Percentiles rank a stretch among this genome's conserved stretches.
Conservation (phyloP, 1,139 yeast species). For the Kodamaea plutei region DNA sequence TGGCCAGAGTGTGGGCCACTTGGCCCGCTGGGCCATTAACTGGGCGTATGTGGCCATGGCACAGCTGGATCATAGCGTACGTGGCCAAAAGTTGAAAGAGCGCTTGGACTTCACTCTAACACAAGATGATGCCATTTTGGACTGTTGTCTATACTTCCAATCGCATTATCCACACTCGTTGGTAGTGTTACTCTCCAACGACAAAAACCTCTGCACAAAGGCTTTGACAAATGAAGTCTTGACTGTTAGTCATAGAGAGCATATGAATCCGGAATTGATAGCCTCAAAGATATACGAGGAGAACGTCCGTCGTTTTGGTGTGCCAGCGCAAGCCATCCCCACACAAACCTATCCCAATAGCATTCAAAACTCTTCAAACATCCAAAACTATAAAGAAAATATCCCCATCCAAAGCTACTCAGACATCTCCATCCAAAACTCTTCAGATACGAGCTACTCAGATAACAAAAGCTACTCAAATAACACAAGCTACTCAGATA, state of each 20-base stretch:
- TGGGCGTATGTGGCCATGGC: slow-evolving; percentile 74
- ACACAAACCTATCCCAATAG: no score
- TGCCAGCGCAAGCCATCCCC: neutral
- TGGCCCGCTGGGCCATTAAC: slow-evolving; percentile 72
- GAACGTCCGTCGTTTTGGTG: slow-evolving; percentile 23
- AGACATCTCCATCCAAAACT: no score
- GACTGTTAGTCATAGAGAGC: slow-evolving; percentile 61
- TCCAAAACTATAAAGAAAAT: no score
- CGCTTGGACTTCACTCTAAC: slow-evolving; percentile 34
- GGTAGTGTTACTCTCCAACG: slow-evolving; percentile 71
- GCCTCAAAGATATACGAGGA: slow-evolving; percentile 49
- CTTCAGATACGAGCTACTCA: no score
- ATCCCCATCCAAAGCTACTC: no score
- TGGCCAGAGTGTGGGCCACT: slow-evolving; percentile 42
- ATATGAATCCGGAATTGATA: slow-evolving; percentile 59
- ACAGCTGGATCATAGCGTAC: slow-evolving; percentile 42
- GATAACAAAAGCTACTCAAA: no score
- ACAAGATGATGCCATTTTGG: slow-evolving; percentile 82
- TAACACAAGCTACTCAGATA: no score
- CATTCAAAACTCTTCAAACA: no score
- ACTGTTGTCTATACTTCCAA: slow-evolving; percentile 71
- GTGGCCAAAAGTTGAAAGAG: slow-evolving; percentile 65
- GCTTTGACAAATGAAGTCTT: slow-evolving; percentile 65
- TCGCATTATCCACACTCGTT: slow-evolving; percentile 37
- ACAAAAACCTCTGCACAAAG: slow-evolving; percentile 74